Percentiles rank a stretch among this genome's conserved stretches.
These are phyloP conservation scores for Wickerhamiella galacta DNA, from an alignment of 805 yeast species.

Conservation along the genomic window DNA sequence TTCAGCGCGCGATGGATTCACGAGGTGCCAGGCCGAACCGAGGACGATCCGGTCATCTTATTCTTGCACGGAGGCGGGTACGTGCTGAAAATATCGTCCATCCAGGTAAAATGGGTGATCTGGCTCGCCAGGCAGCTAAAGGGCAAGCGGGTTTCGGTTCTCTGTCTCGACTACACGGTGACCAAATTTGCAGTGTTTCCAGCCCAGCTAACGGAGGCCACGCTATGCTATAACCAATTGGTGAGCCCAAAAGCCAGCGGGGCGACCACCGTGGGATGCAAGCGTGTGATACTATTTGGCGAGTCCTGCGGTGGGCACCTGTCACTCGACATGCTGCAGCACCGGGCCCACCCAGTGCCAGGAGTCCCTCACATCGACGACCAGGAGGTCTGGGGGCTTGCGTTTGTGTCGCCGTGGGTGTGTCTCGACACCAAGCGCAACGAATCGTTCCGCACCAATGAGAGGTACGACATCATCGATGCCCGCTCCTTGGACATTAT, in stretches of 20 bases:
- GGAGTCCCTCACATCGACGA: conserved; percentile 2
- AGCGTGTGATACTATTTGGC: conserved; percentile 15
- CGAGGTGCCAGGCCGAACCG: conserved; percentile 13
- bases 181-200: conserved; percentile 16
- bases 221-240: conserved; percentile 12
- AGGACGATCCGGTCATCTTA: conserved; percentile 15
- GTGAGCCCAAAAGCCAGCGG: not conserved
- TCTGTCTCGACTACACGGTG: conserved; percentile 19
- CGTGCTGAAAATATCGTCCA: conserved; percentile 10
- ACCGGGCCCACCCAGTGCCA: conserved; percentile 4
- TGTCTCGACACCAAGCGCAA: conserved; percentile 1
- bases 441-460: not conserved
- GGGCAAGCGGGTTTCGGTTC: conserved; percentile 12
- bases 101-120: conserved; percentile 11
- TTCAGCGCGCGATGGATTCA: conserved; percentile 12
- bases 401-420: conserved; percentile 12
- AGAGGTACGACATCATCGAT: conserved; percentile 4
- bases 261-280: conserved; percentile 9
- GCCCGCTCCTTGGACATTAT: conserved; percentile 1
- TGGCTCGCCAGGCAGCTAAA: conserved; percentile 5
- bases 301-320: conserved; percentile 23
- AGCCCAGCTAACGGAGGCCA: conserved; percentile 16
- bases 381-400: conserved; percentile 3
- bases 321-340: conserved; percentile 9
- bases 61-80: conserved; percentile 19